Base-by-base conservation (phyloP, 1,284 basidiomycete species). In the Gymnopus androsaceus region DNA sequence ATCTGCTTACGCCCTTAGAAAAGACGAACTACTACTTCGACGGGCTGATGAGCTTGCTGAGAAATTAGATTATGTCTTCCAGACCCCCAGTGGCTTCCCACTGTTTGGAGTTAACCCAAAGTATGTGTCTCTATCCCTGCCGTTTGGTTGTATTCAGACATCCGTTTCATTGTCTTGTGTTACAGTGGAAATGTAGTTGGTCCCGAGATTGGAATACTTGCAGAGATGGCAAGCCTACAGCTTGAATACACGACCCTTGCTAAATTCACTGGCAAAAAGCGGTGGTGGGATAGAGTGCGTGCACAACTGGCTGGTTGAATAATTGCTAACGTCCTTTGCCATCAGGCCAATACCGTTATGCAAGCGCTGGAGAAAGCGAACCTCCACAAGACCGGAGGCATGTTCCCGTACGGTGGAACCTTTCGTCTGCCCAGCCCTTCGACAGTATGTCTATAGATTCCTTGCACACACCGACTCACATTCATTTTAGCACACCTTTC, bases 1-100 rank as follows among this genome's bases (percentile, higher is more conserved):
- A 3, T 90, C 91, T 2, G 92, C 89, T 0, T 90, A 94, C 66
- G 90, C 94, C 21, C 72, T 95, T 0, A 84, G 87, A 1, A 66
- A 69, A 19, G 72, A 81, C 55, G 59, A 61, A 3, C 57, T 79
- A 1, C 67, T 83, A 19, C 69, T 83, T 28, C 61, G 69, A 25
- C 75, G 77, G 31, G 84, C 84, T 6, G 80, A 83, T 51, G 76
- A 82, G 28, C 73, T 87, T 8, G 85, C 75, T 3, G 67, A 68
- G 14, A 73, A 67, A 50, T 70, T 87, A 7, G 75, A 83, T 9
- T 80, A 80, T 8, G 75, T 75, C 1, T 87, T 87, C 59, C 63
- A 75, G 17, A 78, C 78, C 3, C 63, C 67, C 12, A 77, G 72
- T 56, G 79, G 80, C 4, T 69, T 86, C 48, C 80, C 84, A 1